Conservation (phyloP, 2,329 filamentous ascomycete genomes). For the Tolypocladium sp. region DNA sequence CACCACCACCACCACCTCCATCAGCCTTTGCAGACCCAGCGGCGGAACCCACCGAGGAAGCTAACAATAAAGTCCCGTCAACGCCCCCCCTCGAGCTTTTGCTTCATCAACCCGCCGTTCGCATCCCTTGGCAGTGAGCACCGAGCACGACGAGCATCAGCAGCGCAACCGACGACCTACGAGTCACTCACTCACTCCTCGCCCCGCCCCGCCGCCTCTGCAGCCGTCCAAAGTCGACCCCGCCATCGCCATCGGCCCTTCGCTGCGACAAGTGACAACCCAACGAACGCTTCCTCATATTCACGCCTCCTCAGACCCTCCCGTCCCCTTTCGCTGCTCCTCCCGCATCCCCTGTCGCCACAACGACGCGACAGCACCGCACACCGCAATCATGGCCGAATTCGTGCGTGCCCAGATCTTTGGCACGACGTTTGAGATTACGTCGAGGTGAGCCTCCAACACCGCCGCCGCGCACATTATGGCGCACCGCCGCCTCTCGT, state of each 20-base stretch:
- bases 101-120: neutral
- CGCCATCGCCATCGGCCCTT: neutral
- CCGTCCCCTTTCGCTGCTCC: neutral
- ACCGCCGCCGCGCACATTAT: neutral
- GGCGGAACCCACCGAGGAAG: neutral
- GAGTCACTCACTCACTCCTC: neutral
- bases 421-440: conserved; percentile 99
- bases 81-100: neutral
- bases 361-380: neutral
- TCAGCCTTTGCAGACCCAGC: neutral
- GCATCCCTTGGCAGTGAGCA: neutral
- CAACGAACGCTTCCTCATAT: neutral
- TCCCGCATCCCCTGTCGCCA: neutral
- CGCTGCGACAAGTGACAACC: neutral
- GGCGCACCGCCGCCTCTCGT: neutral
- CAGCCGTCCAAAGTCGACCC: neutral
- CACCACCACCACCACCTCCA: too few relatives aligned
- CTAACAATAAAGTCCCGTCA: neutral
- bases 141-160: neutral
- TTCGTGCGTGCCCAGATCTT: conserved; percentile 99
- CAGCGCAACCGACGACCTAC: neutral
- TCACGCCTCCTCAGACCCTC: neutral
- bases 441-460: conserved; percentile 64
- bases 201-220: neutral
- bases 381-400: conserved; percentile 72